A percentile compares a stretch with the other conserved stretches of the same genome.
phyloP scores from a whole-genome alignment of 2,329 filamentous ascomycete genomes.

The Colletotrichum cereale region DNA sequence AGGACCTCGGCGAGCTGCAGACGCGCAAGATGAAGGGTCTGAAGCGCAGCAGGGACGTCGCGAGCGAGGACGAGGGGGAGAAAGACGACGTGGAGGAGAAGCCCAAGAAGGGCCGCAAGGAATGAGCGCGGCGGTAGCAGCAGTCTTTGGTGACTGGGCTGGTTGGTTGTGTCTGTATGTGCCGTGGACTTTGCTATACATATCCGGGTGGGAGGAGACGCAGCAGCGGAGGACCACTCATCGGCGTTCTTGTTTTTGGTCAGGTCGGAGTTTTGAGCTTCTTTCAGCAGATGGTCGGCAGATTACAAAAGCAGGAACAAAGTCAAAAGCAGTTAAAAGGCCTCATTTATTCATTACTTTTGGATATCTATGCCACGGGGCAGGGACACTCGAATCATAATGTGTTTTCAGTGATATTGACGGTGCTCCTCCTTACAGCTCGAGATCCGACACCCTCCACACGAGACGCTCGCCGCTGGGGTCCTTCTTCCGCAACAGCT shows the following conservation, averaged over 20 bases:
- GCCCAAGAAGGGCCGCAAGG: slow-evolving; percentile 41
- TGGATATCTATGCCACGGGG: neutral
- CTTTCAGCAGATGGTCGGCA: slow-evolving; percentile 41
- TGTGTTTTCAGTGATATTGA: neutral
- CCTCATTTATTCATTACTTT: neutral
- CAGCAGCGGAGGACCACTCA: slow-evolving; percentile 35
- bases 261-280: slow-evolving; percentile 41
- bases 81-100: slow-evolving; percentile 59
- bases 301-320: slow-evolving; percentile 41
- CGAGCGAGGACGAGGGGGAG: slow-evolving; percentile 63
- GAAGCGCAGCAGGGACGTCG: slow-evolving; percentile 80
- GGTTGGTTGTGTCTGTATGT: neutral
- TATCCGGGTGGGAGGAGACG: slow-evolving; percentile 27
- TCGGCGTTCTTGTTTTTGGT: slow-evolving; percentile 38
- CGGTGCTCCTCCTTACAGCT: neutral
- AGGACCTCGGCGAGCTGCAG: slow-evolving; percentile 89
- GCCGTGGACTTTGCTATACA: slow-evolving; percentile 1
- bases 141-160: neutral
- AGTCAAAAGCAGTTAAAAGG: slow-evolving; percentile 36
- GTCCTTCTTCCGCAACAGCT: slow-evolving; percentile 50
- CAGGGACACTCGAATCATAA: neutral
- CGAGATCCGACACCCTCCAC: slow-evolving; percentile 48
- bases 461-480: slow-evolving; percentile 58
- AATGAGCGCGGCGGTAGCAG: neutral
- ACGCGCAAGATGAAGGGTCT: slow-evolving; percentile 99